Conservation (phyloP, 805 yeast genomes). For the Teunomyces kruisii region DNA sequence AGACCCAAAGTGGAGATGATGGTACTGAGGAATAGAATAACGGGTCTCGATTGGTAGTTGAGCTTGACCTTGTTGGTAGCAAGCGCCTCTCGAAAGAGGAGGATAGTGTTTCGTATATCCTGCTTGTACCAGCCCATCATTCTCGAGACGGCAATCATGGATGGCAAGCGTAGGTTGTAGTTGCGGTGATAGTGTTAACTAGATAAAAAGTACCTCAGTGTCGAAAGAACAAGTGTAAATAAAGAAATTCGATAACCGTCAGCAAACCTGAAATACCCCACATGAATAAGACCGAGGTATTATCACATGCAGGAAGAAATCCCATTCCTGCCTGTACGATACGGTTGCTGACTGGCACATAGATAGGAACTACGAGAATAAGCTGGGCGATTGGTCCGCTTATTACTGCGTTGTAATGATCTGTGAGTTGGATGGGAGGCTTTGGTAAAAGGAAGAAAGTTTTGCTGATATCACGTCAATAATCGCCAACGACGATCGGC, state of each 20-base stretch:
- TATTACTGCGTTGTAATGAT: too few relatives aligned
- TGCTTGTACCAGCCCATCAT: constrained; percentile 31
- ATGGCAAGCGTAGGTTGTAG: not conserved
- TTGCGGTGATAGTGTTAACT: not conserved
- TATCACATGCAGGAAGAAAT: not conserved
- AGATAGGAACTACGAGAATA: too few relatives aligned
- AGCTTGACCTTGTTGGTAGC: constrained; percentile 36
- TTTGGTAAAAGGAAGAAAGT: too few relatives aligned
- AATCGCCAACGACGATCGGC: too few relatives aligned
- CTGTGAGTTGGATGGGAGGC: too few relatives aligned
- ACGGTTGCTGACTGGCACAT: too few relatives aligned
- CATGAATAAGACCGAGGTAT: not conserved
- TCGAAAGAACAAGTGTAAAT: too few relatives aligned
- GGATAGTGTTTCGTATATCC: constrained; percentile 33
- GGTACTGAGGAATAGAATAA: constrained; percentile 40
- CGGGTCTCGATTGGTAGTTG: constrained; percentile 44
- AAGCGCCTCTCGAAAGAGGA: constrained; percentile 37
- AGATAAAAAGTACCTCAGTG: not conserved
- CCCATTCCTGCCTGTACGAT: too few relatives aligned
- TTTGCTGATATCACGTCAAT: too few relatives aligned
- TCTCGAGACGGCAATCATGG: constrained; percentile 37
- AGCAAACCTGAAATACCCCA: not conserved
- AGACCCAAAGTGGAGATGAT: constrained; percentile 41
- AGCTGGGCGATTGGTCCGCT: too few relatives aligned
- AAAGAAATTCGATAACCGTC: not conserved